Conservation (phyloP, 1,284 basidiomycete genomes). For the Apiotrichum montevideense region DNA sequence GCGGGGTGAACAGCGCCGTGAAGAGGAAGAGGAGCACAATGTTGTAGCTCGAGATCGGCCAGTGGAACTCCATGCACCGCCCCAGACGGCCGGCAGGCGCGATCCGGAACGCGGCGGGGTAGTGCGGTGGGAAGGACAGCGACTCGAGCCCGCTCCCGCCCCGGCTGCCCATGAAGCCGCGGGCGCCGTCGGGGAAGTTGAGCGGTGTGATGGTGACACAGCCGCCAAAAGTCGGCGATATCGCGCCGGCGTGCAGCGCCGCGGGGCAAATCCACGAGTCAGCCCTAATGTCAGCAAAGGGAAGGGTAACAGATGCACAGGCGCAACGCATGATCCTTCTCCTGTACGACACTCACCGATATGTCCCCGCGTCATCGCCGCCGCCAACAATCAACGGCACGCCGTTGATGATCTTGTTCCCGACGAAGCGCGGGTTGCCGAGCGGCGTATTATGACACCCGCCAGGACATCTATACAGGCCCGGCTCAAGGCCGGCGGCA, state of each 20-base stretch:
- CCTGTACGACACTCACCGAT: constrained; percentile 24
- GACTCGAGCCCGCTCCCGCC: constrained; percentile 22
- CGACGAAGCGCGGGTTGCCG: constrained; percentile 40
- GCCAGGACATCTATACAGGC: constrained; percentile 33
- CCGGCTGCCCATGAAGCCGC: constrained; percentile 19
- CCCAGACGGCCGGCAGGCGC: not conserved
- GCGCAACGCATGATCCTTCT: no score
- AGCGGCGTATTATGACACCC: constrained; percentile 31
- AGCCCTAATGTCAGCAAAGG: constrained; percentile 18
- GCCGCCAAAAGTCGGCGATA: constrained; percentile 31
- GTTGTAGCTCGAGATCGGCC: constrained; percentile 35
- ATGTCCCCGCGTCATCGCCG: constrained; percentile 22
- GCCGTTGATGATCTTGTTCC: constrained; percentile 25
- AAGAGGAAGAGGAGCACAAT: constrained; percentile 28
- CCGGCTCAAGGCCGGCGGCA: constrained; percentile 14
- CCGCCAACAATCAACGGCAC: constrained; percentile 38
- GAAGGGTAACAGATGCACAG: no score
- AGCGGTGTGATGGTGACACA: constrained; percentile 28
- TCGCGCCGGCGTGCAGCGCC: constrained; percentile 29
- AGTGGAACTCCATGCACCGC: constrained; percentile 35
- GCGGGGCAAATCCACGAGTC: constrained; percentile 43
- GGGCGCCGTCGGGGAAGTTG: constrained; percentile 14
- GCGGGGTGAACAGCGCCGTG: constrained; percentile 30
- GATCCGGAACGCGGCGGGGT: constrained; percentile 33
- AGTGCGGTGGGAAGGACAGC: constrained; percentile 23